Base-by-base conservation (phyloP, 2,329 filamentous ascomycete species). In the Hymenoscyphus salicellus region DNA sequence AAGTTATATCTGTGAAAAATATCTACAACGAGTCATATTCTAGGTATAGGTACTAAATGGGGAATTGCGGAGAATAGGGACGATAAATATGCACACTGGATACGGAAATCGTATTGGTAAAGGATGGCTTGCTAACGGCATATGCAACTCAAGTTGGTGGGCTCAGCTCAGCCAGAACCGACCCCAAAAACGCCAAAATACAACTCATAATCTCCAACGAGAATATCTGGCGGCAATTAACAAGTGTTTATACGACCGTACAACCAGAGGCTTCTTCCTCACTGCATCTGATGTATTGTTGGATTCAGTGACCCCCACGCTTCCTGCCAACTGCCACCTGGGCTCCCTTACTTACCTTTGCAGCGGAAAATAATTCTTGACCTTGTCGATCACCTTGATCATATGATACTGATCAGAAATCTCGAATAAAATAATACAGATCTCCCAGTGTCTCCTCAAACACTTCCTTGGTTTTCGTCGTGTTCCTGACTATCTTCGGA, bases 31-130 rank as follows among this genome's bases (percentile, higher is more conserved):
- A 8, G 20, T 20, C n/a, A 26, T 26, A 14, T 14, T 52, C 46
- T 20, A 14, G 20, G 20, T 26, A 20, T 23, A 11, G n/a, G 20
- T 23, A 23, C 43, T 46, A 11, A 52, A 26, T 26, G 46, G 46
- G 23, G 46, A 26, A 52, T 52, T 52, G 46, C 46, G 46, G 46
- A 52, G 10, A 52, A 52, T 52, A 52, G 46, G 36, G 46, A 52
- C 20, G 46, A 52, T 52, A 28, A 26, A 14, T 11, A 14, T 52
- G 46, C 20, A 23, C 20, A 26, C 4, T 23, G 10, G 10, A 4
- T 14, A 23, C 23, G 20, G 20, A 23, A 52, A 17, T 5, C 46
- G 20, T 26, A 14, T 52, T 14, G 20, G 8, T 52, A 52, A 43
- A 7, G 20, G 11, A 52, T 52, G 46, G 46, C 46, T 52, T 52